Conservation (phyloP, 257 asterid species). For the Solanum corneliomulleri region DNA sequence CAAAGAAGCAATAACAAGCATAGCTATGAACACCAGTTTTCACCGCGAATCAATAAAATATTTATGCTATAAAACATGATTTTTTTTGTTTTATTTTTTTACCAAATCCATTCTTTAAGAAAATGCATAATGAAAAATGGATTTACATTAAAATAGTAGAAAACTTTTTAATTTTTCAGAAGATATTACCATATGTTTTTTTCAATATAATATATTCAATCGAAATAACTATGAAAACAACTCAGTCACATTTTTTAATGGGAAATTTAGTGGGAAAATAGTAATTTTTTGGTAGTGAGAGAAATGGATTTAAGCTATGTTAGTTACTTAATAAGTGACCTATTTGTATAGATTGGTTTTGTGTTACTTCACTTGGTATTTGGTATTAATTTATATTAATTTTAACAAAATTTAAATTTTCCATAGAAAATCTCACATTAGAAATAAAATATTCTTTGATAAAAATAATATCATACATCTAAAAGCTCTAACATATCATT, state of each 20-base stretch:
- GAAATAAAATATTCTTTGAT: fast-evolving
- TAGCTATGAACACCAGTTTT: neutral
- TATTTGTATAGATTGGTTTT: neutral
- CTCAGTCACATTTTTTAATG: neutral
- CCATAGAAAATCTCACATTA: neutral
- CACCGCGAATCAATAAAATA: neutral
- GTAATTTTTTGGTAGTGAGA: neutral
- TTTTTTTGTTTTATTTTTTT: neutral
- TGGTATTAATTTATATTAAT: neutral
- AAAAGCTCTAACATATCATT: neutral
- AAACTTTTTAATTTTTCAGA: too few relatives aligned
- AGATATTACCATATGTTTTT: neutral
- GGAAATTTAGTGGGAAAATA: neutral
- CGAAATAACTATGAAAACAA: neutral
- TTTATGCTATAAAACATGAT: neutral
- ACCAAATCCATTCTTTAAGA: fast-evolving
- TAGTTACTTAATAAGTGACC: neutral
- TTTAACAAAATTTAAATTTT: neutral
- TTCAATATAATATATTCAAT: neutral
- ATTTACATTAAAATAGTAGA: too few relatives aligned
- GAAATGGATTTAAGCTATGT: neutral
- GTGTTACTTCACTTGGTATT: neutral
- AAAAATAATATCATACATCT: neutral
- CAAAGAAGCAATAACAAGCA: neutral
- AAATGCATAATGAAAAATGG: neutral